Percentiles rank a stretch among this genome's conserved stretches.
Conservation (phyloP, 148 eudicot species). For the Camellia japonica region DNA sequence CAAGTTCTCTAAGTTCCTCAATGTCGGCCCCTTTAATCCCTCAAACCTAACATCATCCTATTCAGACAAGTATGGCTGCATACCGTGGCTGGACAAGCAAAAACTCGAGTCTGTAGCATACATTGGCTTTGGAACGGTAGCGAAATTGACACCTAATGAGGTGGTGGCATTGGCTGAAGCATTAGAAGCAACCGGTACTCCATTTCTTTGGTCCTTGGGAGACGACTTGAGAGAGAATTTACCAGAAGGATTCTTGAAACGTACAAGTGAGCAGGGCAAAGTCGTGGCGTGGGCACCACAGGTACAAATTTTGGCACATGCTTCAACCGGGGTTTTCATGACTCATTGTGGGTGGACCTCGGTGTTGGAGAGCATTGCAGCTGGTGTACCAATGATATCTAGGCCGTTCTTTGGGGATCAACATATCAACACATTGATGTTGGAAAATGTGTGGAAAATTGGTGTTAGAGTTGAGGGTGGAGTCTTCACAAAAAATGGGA, state of each 20-base stretch:
- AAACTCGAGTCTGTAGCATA: constrained; percentile 37
- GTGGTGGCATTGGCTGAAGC: constrained; percentile 52
- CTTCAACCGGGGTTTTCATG: constrained; percentile 49
- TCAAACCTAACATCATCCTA: constrained; percentile 21
- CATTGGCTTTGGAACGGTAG: constrained; percentile 58
- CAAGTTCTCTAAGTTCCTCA: constrained; percentile 37
- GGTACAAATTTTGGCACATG: constrained; percentile 40
- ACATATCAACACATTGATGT: constrained; percentile 37
- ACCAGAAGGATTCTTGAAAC: constrained; percentile 41
- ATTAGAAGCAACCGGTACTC: constrained; percentile 32
- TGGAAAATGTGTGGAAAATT: constrained; percentile 42
- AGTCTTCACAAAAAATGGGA: constrained; percentile 28
- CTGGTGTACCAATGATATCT: constrained; percentile 63
- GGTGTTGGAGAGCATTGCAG: constrained; percentile 55
- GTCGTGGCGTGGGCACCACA: constrained; percentile 81
- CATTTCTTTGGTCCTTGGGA: constrained; percentile 67
- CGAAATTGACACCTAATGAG: constrained; percentile 39
- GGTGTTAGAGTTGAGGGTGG: constrained; percentile 53
- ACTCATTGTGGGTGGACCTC: constrained; percentile 88
- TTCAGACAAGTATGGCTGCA: constrained; percentile 34
- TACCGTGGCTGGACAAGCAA: constrained; percentile 53
- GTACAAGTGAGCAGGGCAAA: constrained; percentile 33
- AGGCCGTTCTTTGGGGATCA: constrained; percentile 72
- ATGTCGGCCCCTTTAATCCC: constrained; percentile 53
- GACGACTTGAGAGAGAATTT: constrained; percentile 25